phyloP scores from a whole-genome alignment of 495 filamentous ascomycete species.

The Daldinia bambusicola region DNA sequence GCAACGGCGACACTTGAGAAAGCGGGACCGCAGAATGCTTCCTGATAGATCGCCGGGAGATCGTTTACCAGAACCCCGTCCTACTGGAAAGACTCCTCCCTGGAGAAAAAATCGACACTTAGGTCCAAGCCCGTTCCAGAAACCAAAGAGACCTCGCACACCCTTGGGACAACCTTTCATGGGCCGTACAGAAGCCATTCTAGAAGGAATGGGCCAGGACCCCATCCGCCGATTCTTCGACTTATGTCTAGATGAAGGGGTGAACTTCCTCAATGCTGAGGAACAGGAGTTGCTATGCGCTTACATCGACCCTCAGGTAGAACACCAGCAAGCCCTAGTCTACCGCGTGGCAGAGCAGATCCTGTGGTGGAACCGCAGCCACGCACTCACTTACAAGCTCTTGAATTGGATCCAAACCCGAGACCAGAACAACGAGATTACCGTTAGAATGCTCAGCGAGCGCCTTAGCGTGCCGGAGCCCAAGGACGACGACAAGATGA shows the following conservation, averaged over 20 bases:
- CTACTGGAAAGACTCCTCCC: background rate
- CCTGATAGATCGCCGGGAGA: background rate
- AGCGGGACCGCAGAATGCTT: background rate
- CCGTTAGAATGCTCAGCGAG: conserved; percentile 9
- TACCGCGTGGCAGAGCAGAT: conserved; percentile 15
- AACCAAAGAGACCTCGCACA: background rate
- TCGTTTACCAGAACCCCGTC: background rate
- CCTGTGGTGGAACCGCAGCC: background rate
- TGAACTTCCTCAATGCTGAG: background rate
- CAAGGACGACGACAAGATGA: conserved; percentile 11
- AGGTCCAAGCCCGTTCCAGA: background rate
- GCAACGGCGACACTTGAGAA: background rate
- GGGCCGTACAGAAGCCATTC: background rate
- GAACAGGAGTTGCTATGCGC: conserved; percentile 8
- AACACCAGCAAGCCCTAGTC: conserved; percentile 18
- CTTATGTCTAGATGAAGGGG: background rate
- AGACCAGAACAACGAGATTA: background rate
- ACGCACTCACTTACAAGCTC: conserved; percentile 10
- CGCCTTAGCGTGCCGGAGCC: conserved; percentile 8
- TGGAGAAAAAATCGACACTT: background rate
- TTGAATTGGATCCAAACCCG: conserved; percentile 4
- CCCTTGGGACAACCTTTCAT: background rate
- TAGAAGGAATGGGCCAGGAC: background rate
- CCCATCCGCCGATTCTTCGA: conserved; percentile 2
- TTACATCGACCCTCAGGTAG: background rate